phyloP scores from a whole-genome alignment of 1,284 basidiomycete genomes.

The Neolentinus lepideus region DNA sequence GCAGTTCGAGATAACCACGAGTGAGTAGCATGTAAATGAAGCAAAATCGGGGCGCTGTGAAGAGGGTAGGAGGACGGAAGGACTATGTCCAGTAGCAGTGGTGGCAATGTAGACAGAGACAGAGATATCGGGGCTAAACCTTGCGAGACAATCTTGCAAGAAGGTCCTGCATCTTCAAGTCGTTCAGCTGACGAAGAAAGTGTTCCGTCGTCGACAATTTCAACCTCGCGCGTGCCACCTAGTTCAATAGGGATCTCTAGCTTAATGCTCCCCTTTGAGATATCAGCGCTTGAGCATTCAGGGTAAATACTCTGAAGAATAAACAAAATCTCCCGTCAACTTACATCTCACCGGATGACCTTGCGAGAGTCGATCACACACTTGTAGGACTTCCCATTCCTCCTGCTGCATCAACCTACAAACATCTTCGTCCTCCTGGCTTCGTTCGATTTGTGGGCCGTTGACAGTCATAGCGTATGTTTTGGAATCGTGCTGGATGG shows the following conservation, averaged over 20 bases:
- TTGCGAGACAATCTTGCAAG: not conserved
- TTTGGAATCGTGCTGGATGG: not conserved
- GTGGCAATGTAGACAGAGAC: slow-evolving; percentile 46
- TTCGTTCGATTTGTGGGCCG: not conserved
- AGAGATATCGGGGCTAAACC: slow-evolving; percentile 3
- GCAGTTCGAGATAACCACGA: slow-evolving; percentile 46
- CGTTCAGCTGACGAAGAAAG: not conserved
- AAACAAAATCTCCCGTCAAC: slow-evolving; percentile 3
- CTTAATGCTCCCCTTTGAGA: slow-evolving; percentile 31
- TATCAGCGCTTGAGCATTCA: slow-evolving; percentile 46
- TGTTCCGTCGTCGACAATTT: slow-evolving; percentile 25
- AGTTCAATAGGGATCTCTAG: slow-evolving; percentile 63
- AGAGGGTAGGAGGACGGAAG: slow-evolving; percentile 56
- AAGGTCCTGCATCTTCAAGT: not conserved
- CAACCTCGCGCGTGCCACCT: slow-evolving; percentile 28
- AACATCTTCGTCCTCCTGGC: slow-evolving; percentile 11
- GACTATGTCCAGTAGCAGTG: slow-evolving; percentile 47
- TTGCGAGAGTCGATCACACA: slow-evolving; percentile 18
- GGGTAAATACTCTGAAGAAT: slow-evolving; percentile 63
- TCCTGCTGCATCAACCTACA: slow-evolving; percentile 25
- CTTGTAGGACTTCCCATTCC: slow-evolving; percentile 52
- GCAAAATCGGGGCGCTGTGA: slow-evolving; percentile 41
- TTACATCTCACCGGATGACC: not conserved
- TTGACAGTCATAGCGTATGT: not conserved
- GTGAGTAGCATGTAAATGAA: slow-evolving; percentile 47